Percentiles rank a stretch among this genome's conserved stretches.
Conservation (phyloP, 306 rosid species). For the Acacia melanoxylon region DNA sequence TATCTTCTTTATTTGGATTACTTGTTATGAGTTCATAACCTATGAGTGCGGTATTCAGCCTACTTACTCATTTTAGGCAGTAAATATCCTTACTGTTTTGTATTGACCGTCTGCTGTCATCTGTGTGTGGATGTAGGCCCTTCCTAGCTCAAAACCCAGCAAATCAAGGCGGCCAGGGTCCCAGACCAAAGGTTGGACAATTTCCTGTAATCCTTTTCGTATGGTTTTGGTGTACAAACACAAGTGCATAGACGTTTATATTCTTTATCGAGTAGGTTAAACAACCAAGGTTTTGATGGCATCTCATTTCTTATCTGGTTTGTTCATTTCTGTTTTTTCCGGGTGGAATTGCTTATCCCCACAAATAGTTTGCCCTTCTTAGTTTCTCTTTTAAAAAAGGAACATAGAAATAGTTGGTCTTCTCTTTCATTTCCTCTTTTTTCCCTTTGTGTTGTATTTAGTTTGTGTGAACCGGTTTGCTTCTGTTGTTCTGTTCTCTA, state of each 20-base stretch:
- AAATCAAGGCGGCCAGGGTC: conserved; percentile 27
- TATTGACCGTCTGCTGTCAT: conserved; percentile 10
- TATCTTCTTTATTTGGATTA: neutral
- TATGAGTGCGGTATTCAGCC: neutral
- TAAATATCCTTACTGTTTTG: neutral
- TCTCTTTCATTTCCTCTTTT: neutral
- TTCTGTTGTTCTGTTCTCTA: neutral
- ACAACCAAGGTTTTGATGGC: conserved; percentile 16
- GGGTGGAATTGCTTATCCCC: too few species aligned
- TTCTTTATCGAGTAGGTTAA: neutral
- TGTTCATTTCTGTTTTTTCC: neutral
- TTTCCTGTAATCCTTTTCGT: neutral
- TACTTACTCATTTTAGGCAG: neutral
- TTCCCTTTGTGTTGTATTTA: neutral
- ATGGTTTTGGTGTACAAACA: conserved; percentile 13
- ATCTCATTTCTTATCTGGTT: conserved; percentile 20
- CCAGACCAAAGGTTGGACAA: conserved; percentile 43
- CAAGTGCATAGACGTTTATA: conserved; percentile 14
- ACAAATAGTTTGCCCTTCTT: neutral
- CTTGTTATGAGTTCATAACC: neutral
- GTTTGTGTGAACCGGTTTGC: neutral
- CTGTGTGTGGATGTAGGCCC: conserved; percentile 26
- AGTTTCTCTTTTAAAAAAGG: neutral
- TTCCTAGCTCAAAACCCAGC: conserved; percentile 31
- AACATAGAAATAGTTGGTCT: neutral